Base-by-base conservation (phyloP, 495 filamentous ascomycete species). In the Lophiostoma macrostomum region DNA sequence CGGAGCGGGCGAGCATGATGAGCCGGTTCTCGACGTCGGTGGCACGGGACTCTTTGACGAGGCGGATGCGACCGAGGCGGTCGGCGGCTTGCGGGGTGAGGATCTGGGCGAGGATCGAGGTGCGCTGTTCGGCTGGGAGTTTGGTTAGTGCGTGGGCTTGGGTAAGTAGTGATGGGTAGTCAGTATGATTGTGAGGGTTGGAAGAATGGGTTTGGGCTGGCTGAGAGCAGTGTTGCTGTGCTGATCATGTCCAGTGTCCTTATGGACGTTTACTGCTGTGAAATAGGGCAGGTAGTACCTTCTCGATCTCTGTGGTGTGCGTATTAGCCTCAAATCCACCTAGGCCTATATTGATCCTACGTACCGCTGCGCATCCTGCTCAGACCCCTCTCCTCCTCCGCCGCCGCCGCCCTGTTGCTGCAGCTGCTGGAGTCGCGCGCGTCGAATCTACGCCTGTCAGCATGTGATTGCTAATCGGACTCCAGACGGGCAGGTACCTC, bases 11-110 rank as follows among this genome's bases (percentile, higher is more conserved):
- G 43, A 98, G 79, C 84, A 85, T 89, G 69, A 98, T 88, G 28
- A 98, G 79, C 34, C 91, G 73, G 77, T 91, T 91, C 74, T 98
- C 93, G 48, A 97, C 80, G 63, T 96, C 90, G 36, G 76, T 76
- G 28, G 93, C 93, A 62, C 94, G 88, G 46, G 84, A 84, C 67
- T 90, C 91, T 71, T 96, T 97, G 50, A 97, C 93, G 49, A 98
- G 82, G 12, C 91, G 87, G 71, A 98, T 97, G 52, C 94, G 87
- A 38, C 88, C 89, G 8, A 98, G 77, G 13, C 93, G 86, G 72
- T 98, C 93, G 45, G 88, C 86, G 18, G 93, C 94, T 64, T 89
- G 90, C 64, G 94, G 91, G 53, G 87, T 81, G 47, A 97, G 88
- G 77, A 98, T 95, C 66, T 97, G 93, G 59, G 76, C 79, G 45